Conservation (phyloP, 2,329 filamentous ascomycete species). For the Thielaviopsis euricoi region DNA sequence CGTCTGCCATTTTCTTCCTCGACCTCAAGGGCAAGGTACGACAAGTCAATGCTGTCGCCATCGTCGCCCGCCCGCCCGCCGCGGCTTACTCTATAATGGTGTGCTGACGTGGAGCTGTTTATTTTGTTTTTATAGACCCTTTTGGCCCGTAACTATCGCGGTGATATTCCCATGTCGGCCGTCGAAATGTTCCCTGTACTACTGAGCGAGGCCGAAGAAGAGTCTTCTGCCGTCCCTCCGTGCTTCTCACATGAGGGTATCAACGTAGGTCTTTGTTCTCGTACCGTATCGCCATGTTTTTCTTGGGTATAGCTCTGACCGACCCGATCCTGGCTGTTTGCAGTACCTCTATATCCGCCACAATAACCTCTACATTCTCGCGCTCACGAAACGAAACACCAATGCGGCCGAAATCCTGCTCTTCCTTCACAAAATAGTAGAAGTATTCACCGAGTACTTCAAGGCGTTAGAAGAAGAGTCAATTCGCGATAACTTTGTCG, state of each 20-base stretch:
- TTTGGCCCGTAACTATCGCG: constrained; percentile 92
- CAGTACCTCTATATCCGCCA: constrained; percentile 98
- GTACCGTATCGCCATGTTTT: neutral
- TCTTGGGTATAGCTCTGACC: constrained; percentile 11
- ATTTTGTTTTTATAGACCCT: constrained; percentile 60
- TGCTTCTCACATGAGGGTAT: constrained; percentile 98
- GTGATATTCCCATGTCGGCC: constrained; percentile 97
- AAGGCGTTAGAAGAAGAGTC: constrained; percentile 97
- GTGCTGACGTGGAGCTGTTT: constrained; percentile 2
- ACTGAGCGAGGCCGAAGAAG: constrained; percentile 95
- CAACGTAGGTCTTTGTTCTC: constrained; percentile 49
- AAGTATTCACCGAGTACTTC: constrained; percentile 99
- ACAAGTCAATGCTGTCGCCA: neutral
- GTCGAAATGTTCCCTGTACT: constrained; percentile 96
- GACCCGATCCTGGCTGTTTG: constrained; percentile 6
- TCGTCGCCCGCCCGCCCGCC: too few relatives aligned
- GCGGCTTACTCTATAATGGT: neutral
- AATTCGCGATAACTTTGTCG: constrained; percentile 97
- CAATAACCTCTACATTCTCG: constrained; percentile 97
- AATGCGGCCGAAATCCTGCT: constrained; percentile 97
- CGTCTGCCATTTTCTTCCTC: constrained; percentile 94
- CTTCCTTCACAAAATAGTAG: constrained; percentile 94
- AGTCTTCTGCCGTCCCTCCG: constrained; percentile 89
- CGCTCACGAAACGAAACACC: constrained; percentile 94
- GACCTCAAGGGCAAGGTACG: constrained; percentile 97